Percentiles rank a stretch among this genome's conserved stretches.
phyloP scores from a whole-genome alignment of 2,329 filamentous ascomycete species.

The Parastagonospora nodorum region DNA sequence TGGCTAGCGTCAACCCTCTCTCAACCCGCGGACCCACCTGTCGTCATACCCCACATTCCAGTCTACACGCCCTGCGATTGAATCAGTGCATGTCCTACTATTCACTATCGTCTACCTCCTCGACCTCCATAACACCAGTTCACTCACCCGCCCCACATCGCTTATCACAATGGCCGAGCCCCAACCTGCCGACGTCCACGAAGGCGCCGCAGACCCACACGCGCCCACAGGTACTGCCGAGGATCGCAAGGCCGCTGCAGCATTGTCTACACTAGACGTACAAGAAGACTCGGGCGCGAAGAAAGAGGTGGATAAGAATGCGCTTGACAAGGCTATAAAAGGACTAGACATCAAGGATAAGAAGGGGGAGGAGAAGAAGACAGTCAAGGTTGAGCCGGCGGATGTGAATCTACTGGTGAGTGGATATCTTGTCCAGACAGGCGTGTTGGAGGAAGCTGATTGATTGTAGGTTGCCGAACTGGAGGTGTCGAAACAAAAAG shows the following conservation, averaged over 20 bases:
- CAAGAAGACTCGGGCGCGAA: conserved; percentile 56
- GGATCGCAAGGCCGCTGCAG: conserved; percentile 76
- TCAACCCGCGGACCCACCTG: neutral
- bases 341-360: conserved; percentile 56
- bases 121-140: conserved; percentile 3
- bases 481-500: conserved; percentile 72
- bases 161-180: conserved; percentile 61
- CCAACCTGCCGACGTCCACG: conserved; percentile 62
- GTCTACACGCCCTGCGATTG: neutral
- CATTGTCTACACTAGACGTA: conserved; percentile 71
- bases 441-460: conserved; percentile 4
- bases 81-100: neutral
- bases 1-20: neutral
- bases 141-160: neutral
- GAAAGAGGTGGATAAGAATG: conserved; percentile 70
- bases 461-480: conserved; percentile 63
- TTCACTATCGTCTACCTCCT: neutral
- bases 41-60: conserved; percentile 2
- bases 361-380: conserved; percentile 54
- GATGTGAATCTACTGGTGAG: conserved; percentile 73
- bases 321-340: conserved; percentile 74
- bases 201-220: conserved; percentile 60
- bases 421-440: conserved; percentile 10
- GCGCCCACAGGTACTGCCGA: conserved; percentile 65
- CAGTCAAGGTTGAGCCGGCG: conserved; percentile 73